These are phyloP conservation scores for Mortierella sp. DNA, from an alignment of 371 early-diverging fungal genomes.

Conservation along the genomic window DNA sequence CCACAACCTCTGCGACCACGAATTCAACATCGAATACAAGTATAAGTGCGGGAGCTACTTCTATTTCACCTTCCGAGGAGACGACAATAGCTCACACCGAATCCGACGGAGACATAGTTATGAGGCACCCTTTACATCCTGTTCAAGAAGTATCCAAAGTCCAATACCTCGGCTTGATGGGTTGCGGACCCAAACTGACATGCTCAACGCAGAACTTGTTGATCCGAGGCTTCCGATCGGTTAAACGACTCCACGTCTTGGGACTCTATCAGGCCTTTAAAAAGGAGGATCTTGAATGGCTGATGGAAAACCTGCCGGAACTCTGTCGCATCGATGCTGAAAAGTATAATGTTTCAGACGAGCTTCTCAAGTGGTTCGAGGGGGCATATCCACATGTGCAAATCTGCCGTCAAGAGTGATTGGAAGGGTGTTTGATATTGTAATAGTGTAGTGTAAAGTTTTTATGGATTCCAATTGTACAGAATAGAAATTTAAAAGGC, in stretches of 20 bases:
- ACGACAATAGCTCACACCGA: neutral
- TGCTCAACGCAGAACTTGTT: constrained; percentile 9
- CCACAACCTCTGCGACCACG: neutral
- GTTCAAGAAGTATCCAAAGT: constrained; percentile 37
- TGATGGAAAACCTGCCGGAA: constrained; percentile 33
- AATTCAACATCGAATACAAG: neutral
- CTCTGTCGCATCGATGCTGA: constrained; percentile 53
- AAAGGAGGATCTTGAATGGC: constrained; percentile 47
- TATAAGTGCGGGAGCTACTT: neutral
- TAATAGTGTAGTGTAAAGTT: too few species aligned
- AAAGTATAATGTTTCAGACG: constrained; percentile 46
- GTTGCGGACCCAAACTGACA: constrained; percentile 36
- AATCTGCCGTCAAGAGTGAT: constrained; percentile 38
- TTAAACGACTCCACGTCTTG: constrained; percentile 40
- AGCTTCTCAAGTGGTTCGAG: constrained; percentile 31
- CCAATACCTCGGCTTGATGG: constrained; percentile 52
- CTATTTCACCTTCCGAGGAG: neutral
- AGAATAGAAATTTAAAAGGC: too few species aligned
- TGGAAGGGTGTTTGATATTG: too few species aligned
- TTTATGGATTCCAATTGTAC: too few species aligned
- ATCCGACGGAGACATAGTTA: constrained; percentile 13
- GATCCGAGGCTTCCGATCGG: constrained; percentile 37
- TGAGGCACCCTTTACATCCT: constrained; percentile 37
- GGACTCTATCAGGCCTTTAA: constrained; percentile 45
- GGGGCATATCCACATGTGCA: constrained; percentile 22